A percentile compares a stretch with the other conserved stretches of the same genome.
Evolutionary conservation across 306 rosid species (phyloP).

Genomic region (Fragaria vesca): DNA sequence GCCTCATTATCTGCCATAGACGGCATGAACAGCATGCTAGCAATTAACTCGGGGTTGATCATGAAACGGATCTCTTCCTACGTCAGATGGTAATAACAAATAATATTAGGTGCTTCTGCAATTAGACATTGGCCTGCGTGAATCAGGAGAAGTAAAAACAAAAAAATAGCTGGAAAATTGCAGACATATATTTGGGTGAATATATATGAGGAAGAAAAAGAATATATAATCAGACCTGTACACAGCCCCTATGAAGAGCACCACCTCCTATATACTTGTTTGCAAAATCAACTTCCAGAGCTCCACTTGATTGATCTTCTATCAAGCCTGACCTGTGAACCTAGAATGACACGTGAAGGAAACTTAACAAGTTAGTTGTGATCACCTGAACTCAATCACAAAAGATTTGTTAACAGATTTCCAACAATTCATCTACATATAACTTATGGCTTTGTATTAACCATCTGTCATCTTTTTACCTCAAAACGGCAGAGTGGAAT

Average conservation of each 20-base stretch:
- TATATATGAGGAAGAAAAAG: background rate
- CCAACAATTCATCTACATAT: background rate
- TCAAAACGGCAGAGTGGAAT: constrained; percentile 71
- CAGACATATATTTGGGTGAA: background rate
- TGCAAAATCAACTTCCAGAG: constrained; percentile 95
- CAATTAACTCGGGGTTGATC: constrained; percentile 87
- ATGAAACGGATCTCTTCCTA: constrained; percentile 98
- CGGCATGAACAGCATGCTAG: constrained; percentile 88
- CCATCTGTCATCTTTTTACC: constrained; percentile 38
- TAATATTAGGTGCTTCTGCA: constrained; percentile 25
- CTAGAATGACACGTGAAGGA: constrained; percentile 40
- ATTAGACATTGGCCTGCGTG: constrained; percentile 19
- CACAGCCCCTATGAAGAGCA: constrained; percentile 81
- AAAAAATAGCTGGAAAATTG: background rate
- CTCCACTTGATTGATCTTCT: constrained; percentile 72
- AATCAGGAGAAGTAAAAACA: constrained; percentile 21
- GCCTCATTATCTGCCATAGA: constrained; percentile 91
- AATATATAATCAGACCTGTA: constrained; percentile 52
- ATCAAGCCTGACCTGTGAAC: constrained; percentile 63
- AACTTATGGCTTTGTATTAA: background rate
- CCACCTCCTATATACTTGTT: constrained; percentile 89
- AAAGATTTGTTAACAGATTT: background rate
- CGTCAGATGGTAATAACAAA: constrained; percentile 24
- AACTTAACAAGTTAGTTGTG: constrained; percentile 3
- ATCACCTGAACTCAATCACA: constrained; percentile 10